Evolutionary conservation across 2,329 filamentous ascomycete species (phyloP).

Genomic region (Graphiopsis chlorocephala): DNA sequence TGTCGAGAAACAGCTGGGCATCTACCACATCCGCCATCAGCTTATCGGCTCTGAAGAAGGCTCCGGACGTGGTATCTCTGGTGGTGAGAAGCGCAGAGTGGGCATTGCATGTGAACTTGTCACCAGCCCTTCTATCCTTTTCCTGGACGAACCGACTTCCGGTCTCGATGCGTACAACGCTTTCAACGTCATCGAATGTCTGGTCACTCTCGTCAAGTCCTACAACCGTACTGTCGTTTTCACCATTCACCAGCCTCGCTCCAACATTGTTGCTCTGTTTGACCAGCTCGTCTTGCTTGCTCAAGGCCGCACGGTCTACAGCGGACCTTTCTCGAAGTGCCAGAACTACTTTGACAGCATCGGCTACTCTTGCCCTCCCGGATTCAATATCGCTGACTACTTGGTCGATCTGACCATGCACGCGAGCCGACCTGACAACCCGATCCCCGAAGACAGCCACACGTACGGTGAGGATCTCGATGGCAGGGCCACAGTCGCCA

Average conservation of each 20-base stretch:
- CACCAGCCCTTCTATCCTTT: conserved; percentile 93
- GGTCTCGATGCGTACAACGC: conserved; percentile 96
- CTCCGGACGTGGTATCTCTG: conserved; percentile 90
- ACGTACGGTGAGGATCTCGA: conserved; percentile 57
- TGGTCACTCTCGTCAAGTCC: conserved; percentile 89
- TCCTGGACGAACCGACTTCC: conserved; percentile 95
- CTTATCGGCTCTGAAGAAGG: conserved; percentile 95
- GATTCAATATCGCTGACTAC: conserved; percentile 98
- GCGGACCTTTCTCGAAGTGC: conserved; percentile 82
- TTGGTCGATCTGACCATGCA: conserved; percentile 98
- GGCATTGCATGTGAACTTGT: conserved; percentile 97
- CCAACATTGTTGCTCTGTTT: conserved; percentile 96
- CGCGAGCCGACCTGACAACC: conserved; percentile 60
- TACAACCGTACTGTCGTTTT: conserved; percentile 98
- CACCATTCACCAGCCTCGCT: conserved; percentile 96
- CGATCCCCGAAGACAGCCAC: conserved; percentile 54
- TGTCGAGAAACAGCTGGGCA: conserved; percentile 93
- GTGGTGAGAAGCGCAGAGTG: conserved; percentile 92
- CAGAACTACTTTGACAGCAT: conserved; percentile 90
- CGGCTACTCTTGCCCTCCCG: conserved; percentile 88
- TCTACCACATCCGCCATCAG: conserved; percentile 89
- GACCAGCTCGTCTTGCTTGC: conserved; percentile 90
- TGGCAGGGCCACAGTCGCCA: conserved; percentile 69
- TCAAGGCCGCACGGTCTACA: conserved; percentile 86
- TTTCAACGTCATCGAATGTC: conserved; percentile 94